Evolutionary conservation across 2,329 filamentous ascomycete genomes (phyloP).

Genomic region (Sporothrix pallida): DNA sequence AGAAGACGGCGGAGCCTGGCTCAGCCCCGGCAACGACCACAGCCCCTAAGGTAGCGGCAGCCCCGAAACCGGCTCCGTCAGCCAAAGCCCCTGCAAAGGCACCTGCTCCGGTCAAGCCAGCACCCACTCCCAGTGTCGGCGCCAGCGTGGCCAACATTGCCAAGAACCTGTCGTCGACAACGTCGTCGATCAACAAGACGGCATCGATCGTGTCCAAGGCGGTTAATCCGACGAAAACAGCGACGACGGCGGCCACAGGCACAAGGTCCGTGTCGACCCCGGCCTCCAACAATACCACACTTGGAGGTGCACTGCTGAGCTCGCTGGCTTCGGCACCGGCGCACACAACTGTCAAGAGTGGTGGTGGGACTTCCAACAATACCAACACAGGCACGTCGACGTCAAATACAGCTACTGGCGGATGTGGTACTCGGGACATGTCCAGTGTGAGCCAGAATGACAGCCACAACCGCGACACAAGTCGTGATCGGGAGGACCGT

Average conservation of each 20-base stretch:
- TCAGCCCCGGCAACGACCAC: background rate
- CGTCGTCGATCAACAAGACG: background rate
- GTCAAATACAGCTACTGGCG: background rate
- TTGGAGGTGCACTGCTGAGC: background rate
- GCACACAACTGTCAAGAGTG: background rate
- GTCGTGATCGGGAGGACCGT: too few relatives aligned
- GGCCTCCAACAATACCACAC: background rate
- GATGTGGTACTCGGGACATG: constrained; percentile 4
- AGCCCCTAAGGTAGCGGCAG: background rate
- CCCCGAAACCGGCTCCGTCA: too few relatives aligned
- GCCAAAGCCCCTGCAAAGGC: background rate
- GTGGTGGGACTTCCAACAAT: background rate
- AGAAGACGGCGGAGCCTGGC: background rate
- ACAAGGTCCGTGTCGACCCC: background rate
- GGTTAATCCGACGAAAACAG: background rate
- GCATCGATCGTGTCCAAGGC: background rate
- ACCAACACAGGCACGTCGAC: background rate
- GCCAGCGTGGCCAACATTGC: background rate
- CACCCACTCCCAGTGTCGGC: background rate
- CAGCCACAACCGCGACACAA: background rate
- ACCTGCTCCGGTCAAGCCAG: background rate
- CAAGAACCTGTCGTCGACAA: background rate
- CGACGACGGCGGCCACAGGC: background rate
- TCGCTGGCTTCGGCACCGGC: background rate
- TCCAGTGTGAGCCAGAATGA: background rate